Conservation (phyloP, 495 filamentous ascomycete genomes). For the Astrothelium subdiscretum region DNA sequence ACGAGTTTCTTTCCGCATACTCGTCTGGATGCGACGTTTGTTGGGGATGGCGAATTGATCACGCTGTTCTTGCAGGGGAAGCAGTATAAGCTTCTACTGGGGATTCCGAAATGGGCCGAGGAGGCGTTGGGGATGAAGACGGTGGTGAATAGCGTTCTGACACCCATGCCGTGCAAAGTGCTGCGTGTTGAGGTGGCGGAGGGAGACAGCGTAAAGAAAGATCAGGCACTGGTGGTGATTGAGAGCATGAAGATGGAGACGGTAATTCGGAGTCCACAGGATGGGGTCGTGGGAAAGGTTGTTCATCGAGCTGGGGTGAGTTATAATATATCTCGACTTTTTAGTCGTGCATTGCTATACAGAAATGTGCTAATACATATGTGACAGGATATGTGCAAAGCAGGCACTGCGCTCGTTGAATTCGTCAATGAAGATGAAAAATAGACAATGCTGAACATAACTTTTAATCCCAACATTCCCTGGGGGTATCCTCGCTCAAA, state of each 20-base stretch:
- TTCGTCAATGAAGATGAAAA: conserved; percentile 18
- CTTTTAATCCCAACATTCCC: neutral
- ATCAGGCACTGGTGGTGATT: conserved; percentile 83
- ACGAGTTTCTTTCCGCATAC: conserved; percentile 62
- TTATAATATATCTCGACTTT: conserved; percentile 12
- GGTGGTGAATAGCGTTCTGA: conserved; percentile 66
- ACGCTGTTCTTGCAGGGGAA: conserved; percentile 73
- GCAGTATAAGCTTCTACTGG: conserved; percentile 58
- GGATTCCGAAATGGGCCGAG: conserved; percentile 67
- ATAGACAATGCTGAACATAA: neutral
- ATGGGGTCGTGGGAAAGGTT: conserved; percentile 66
- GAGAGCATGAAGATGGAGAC: conserved; percentile 99
- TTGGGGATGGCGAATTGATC: conserved; percentile 54
- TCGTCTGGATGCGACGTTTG: conserved; percentile 66
- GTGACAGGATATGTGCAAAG: conserved; percentile 21
- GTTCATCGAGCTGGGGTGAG: conserved; percentile 82
- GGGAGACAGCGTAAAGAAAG: conserved; percentile 72
- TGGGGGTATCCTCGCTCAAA: neutral
- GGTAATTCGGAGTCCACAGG: conserved; percentile 80
- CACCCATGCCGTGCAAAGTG: conserved; percentile 93
- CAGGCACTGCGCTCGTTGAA: conserved; percentile 20
- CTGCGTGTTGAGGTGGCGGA: conserved; percentile 71
- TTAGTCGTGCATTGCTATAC: neutral
- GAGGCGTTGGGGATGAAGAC: conserved; percentile 79
- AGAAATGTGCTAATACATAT: neutral